Conservation (phyloP, 495 filamentous ascomycete species). For the Penicillium canescens region DNA sequence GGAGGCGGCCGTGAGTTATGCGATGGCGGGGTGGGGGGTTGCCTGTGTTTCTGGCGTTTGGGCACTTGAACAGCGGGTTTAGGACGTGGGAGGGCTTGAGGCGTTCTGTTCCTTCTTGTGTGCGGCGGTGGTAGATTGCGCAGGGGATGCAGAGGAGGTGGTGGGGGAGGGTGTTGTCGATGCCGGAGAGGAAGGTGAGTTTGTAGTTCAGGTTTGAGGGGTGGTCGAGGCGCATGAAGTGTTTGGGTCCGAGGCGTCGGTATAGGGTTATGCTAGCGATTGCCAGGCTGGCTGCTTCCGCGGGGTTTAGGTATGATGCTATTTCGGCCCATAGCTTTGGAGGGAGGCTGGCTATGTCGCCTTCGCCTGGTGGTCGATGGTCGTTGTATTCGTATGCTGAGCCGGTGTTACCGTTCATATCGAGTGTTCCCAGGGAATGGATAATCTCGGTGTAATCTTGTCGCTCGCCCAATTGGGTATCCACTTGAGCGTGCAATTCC, state of each 20-base stretch:
- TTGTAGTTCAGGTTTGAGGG: slow-evolving; percentile 41
- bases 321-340: slow-evolving; percentile 45
- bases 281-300: slow-evolving; percentile 48
- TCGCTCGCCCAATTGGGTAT: slow-evolving; percentile 51
- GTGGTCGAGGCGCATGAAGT: slow-evolving; percentile 32
- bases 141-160: slow-evolving; percentile 62
- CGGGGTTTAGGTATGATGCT: slow-evolving; percentile 37
- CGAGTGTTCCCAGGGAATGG: slow-evolving; percentile 45
- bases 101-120: slow-evolving; percentile 47
- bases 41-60: slow-evolving; percentile 40
- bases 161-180: slow-evolving; percentile 47
- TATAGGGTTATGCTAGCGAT: slow-evolving; percentile 48
- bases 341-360: slow-evolving; percentile 44
- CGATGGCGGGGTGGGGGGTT: slow-evolving; percentile 47
- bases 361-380: slow-evolving; percentile 40
- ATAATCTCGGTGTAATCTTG: slow-evolving; percentile 50
- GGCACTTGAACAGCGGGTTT: slow-evolving; percentile 56
- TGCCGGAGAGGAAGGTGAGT: slow-evolving; percentile 43
- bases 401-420: slow-evolving; percentile 25
- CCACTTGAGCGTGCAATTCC: slow-evolving; percentile 28
- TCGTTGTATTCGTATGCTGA: slow-evolving; percentile 18
- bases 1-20: slow-evolving; percentile 50
- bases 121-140: slow-evolving; percentile 49
- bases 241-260: slow-evolving; percentile 35
- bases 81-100: slow-evolving; percentile 46